Base-by-base conservation (phyloP, 23 red algal species). In the Gracilaria domingensis region DNA sequence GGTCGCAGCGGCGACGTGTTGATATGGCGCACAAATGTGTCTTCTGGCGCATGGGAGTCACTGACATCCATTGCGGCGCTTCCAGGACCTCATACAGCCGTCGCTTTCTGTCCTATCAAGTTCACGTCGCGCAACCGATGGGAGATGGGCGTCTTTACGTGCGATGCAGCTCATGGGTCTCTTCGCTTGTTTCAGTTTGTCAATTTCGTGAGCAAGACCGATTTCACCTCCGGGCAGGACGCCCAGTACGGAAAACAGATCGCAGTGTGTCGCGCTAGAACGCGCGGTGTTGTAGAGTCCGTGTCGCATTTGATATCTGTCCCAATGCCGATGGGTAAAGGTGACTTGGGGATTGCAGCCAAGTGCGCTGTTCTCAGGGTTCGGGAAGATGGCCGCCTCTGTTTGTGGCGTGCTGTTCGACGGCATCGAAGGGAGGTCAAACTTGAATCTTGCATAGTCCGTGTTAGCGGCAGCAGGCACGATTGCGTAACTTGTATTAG, bases 1-100 rank as follows among this genome's bases (percentile, higher is more conserved):
- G 92, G 92, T 28, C 13, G 49, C 25, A 81, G 47, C 30, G 92
- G 92, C 8, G 81, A 62, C 28, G 83, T 88, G 24, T 30, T 95
- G 28, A 18, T 95, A 11, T 95, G 92, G 92, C 48, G 84, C 26
- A 81, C 64, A 29, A 87, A 62, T 67, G 83, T 50, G 24, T 47
- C 83, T 29, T 58, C 71, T 4, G 53, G 56, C 14, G 82, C 65
- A 21, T 75, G 80, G 80, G 81, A 81, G 40, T 80, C 91, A 14
- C 18, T 93, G 62, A 76, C 73, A 8, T 21, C 80, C 14, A 37
- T 65, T 20, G 93, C 85, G 17, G 65, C 62, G 14, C 64, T 95
- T 36, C 84, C 84, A 9, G 93, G 93, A 12, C 70, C 82, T 16
- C 93, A 95, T 48, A 87, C 93, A 42, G 84, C 93, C 26, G 93